Evolutionary conservation across 2,329 filamentous ascomycete genomes (phyloP).

Genomic region (Pseudonectria buxi): DNA sequence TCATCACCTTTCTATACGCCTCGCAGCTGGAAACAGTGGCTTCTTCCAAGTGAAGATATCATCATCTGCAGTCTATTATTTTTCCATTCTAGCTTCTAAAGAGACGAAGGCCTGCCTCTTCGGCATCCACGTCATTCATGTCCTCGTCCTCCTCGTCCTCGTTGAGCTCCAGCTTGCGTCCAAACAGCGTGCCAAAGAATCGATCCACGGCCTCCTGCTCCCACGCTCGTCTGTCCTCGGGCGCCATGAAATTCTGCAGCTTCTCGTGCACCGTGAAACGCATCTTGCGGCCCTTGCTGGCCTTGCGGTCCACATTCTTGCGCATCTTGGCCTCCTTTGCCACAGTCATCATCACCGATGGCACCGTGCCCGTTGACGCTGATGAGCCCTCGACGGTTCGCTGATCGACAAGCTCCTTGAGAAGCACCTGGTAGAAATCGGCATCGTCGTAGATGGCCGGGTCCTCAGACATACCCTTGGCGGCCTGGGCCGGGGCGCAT

Average conservation of each 20-base stretch:
- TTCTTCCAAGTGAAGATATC: slow-evolving; percentile 7
- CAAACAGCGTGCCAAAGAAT: slow-evolving; percentile 69
- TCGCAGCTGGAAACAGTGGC: slow-evolving; percentile 7
- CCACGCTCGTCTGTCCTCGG: slow-evolving; percentile 77
- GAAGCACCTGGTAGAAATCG: slow-evolving; percentile 86
- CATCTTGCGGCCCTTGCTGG: slow-evolving; percentile 91
- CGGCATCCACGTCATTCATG: slow-evolving; percentile 46
- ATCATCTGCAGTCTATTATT: slow-evolving; percentile 5
- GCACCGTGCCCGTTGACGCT: slow-evolving; percentile 37
- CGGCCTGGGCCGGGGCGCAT: slow-evolving; percentile 65
- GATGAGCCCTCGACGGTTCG: slow-evolving; percentile 63
- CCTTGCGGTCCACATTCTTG: slow-evolving; percentile 83
- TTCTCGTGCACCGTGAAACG: slow-evolving; percentile 95
- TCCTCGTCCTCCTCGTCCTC: slow-evolving; percentile 49
- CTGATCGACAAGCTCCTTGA: slow-evolving; percentile 90
- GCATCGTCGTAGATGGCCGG: slow-evolving; percentile 79
- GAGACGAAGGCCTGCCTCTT: slow-evolving; percentile 47
- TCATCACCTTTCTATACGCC: slow-evolving; percentile 27
- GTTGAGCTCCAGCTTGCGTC: slow-evolving; percentile 59
- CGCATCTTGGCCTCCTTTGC: slow-evolving; percentile 72
- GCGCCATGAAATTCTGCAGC: slow-evolving; percentile 95
- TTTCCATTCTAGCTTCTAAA: slow-evolving; percentile 37
- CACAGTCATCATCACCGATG: slow-evolving; percentile 58
- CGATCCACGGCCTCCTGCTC: slow-evolving; percentile 70
- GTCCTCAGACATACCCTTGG: slow-evolving; percentile 50